Base-by-base conservation (phyloP, 768 basidiomycete genomes). In the Glaciozyma martinii region DNA sequence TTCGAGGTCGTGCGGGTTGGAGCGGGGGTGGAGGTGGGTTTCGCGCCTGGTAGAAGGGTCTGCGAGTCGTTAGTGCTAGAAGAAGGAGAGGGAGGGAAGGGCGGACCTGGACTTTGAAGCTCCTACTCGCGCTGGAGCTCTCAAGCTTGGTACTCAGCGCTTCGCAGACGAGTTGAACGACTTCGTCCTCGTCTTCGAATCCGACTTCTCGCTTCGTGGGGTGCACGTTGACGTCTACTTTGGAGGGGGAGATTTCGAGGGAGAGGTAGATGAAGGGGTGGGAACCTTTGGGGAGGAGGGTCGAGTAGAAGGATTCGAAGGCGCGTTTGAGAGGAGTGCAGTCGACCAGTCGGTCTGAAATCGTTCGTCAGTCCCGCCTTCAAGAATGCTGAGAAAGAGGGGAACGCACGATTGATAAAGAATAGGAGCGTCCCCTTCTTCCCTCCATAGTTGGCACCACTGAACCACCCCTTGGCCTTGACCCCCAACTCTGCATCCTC, bases 141-240 rank as follows among this genome's bases (percentile, higher is more conserved):
- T 81, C 50, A 18, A 92, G 77, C n/a, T 78, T 79, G 53, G 81
- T 77, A 67, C 90, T 88, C 4, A 97, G 80, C 1, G 80, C 80
- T 72, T 88, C 84, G 19, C 86, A 83, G 53, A 98, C 84, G 12
- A 80, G 79, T 68, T 89, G 85, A 9, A 86, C 86, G 72, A 97
- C 89, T 19, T 78, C 80, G 59, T 97, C 94, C 75, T 98, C 91
- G 66, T 95, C 84, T 56, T 97, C 76, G 73, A 98, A 98, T 5
- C 73, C 64, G 30, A 76, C 91, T 75, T 97, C 93, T 53, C 88
- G 87, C 75, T 99, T 99, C 3, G 95, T 98, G 0, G 94, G 95
- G 74, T 97, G 93, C 12, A 98, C 91, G 72, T 99, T 99, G 60
- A 97, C 93, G 71, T 99, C 95, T 23, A 99, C 87, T 30, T 87